Conservation (phyloP, 495 filamentous ascomycete genomes). For the Penicillium manginii region DNA sequence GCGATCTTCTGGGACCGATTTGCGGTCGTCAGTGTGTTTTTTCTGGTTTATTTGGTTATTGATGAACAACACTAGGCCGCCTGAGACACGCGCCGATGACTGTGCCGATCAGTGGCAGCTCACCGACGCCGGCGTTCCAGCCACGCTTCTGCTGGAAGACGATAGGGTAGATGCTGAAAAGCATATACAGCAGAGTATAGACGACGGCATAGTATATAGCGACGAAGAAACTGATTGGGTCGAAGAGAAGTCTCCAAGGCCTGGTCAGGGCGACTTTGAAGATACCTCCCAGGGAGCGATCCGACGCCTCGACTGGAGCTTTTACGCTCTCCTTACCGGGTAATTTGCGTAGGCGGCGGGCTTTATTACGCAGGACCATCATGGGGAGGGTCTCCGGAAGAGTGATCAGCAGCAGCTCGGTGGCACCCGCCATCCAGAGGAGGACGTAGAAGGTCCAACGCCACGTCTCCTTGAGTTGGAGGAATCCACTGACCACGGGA, state of each 20-base stretch:
- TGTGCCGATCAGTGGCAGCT: slow-evolving; percentile 56
- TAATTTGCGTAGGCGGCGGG: slow-evolving; percentile 39
- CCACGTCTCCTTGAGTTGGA: slow-evolving; percentile 49
- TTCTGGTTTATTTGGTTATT: slow-evolving; percentile 18
- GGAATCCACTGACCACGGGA: slow-evolving; percentile 48
- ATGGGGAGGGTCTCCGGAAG: slow-evolving; percentile 44
- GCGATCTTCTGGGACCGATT: slow-evolving; percentile 50
- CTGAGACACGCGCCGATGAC: not conserved
- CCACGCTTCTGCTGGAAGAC: slow-evolving; percentile 46
- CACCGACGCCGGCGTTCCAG: slow-evolving; percentile 54
- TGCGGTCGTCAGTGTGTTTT: slow-evolving; percentile 42
- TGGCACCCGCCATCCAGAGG: slow-evolving; percentile 45
- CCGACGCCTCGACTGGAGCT: slow-evolving; percentile 45
- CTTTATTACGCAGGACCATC: slow-evolving; percentile 34
- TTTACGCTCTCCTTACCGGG: slow-evolving; percentile 50
- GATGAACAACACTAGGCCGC: slow-evolving; percentile 37
- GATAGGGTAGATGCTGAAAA: slow-evolving; percentile 25
- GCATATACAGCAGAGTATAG: slow-evolving; percentile 62
- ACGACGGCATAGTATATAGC: slow-evolving; percentile 57
- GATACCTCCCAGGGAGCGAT: slow-evolving; percentile 43
- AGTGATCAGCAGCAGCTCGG: slow-evolving; percentile 47
- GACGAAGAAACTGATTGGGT: slow-evolving; percentile 49
- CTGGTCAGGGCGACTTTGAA: slow-evolving; percentile 55
- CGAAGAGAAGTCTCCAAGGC: slow-evolving; percentile 49
- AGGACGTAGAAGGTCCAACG: slow-evolving; percentile 54